Evolutionary conservation across 495 filamentous ascomycete species (phyloP).

Genomic region (Daldinia concentrica): DNA sequence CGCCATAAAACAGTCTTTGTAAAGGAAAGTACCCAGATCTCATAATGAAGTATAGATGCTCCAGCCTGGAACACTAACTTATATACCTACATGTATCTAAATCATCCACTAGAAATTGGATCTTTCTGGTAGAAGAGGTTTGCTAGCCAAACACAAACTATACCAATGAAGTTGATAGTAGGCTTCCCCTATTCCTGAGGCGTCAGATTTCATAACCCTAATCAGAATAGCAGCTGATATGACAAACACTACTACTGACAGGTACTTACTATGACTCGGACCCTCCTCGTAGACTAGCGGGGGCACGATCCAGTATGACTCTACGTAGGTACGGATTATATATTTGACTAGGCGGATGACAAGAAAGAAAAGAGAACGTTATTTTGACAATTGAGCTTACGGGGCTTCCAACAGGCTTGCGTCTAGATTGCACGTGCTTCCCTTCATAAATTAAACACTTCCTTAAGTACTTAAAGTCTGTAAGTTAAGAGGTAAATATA

Average conservation of each 20-base stretch:
- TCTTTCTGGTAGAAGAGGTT: background rate
- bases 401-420: background rate
- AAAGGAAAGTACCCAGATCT: background rate
- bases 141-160: background rate
- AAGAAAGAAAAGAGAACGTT: background rate
- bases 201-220: background rate
- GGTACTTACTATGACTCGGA: background rate
- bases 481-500: too few species aligned
- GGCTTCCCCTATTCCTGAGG: background rate
- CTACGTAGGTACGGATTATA: background rate
- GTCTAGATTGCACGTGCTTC: background rate
- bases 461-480: too few species aligned
- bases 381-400: too few species aligned
- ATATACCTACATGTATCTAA: background rate
- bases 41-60: background rate
- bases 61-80: background rate
- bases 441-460: too few species aligned
- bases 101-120: background rate
- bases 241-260: background rate
- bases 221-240: background rate
- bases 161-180: background rate
- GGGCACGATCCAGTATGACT: background rate
- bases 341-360: background rate
- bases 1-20: background rate
- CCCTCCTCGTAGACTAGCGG: background rate